Percentiles rank a stretch among this genome's conserved stretches.
Conservation (phyloP, 495 filamentous ascomycete genomes). For the Podospora bellae-mahoneyi region DNA sequence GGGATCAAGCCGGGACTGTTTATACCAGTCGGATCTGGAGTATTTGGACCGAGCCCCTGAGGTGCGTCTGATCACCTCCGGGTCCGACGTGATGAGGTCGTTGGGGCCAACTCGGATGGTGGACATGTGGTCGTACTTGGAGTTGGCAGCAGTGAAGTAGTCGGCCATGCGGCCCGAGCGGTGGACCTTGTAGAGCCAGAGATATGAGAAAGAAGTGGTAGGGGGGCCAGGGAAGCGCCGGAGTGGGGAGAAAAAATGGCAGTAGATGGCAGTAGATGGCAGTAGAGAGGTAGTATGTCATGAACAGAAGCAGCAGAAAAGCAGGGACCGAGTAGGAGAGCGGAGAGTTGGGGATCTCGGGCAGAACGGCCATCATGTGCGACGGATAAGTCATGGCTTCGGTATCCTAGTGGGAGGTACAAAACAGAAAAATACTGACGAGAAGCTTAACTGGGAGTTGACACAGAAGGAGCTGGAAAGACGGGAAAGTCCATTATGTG, state of each 20-base stretch:
- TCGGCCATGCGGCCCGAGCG: constrained; percentile 35
- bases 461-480: too few relatives aligned
- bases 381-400: background rate
- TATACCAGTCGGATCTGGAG: constrained; percentile 35
- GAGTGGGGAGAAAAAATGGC: constrained; percentile 23
- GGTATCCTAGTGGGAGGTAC: background rate
- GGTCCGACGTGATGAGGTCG: constrained; percentile 43
- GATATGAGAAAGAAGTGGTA: constrained; percentile 51
- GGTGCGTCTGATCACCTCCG: constrained; percentile 35
- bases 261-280: background rate
- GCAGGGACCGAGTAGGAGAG: background rate
- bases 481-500: too few relatives aligned
- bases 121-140: constrained; percentile 40
- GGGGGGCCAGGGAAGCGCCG: constrained; percentile 51
- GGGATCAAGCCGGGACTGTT: constrained; percentile 31
- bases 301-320: background rate
- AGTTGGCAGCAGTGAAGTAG: constrained; percentile 21
- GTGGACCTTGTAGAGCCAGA: constrained; percentile 37
- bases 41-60: constrained; percentile 34
- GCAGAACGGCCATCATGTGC: background rate
- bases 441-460: too few relatives aligned
- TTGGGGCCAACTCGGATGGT: constrained; percentile 53
- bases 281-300: background rate
- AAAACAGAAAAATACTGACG: too few relatives aligned
- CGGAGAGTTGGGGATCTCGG: background rate